Base-by-base conservation (phyloP, 345 rosid species). In the Ricinus communis region DNA sequence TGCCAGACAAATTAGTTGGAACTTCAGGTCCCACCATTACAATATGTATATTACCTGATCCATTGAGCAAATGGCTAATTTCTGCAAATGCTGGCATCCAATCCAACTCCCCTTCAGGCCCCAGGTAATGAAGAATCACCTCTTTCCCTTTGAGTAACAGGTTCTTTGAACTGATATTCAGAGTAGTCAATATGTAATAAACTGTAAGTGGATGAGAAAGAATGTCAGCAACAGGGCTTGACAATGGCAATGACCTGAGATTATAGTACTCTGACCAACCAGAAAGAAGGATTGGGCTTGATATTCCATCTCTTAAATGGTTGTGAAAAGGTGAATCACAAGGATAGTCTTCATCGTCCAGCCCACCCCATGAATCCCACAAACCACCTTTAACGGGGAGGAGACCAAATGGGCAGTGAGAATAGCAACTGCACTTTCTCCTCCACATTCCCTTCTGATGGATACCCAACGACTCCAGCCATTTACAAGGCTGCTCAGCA, bases 391-490 rank as follows among this genome's bases (percentile, higher is more conserved):
- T 84, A 65, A 71, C 62, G 19, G 79, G 82, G 66, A 85, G 80
- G 71, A 84, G 87, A 24, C 87, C 89, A 8, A 80, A 83, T 19
- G 84, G 84, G 50, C 65, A 70, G 69, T 82, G 86, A 65, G 85
- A 80, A 68, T 85, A 84, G 77, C 89, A 83, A 73, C 70, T 14
- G 22, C 87, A 87, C 72, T 85, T 86, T 71, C 86, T 80, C 73
- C 87, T 85, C 91, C 91, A 85, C 89, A 85, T 83, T 36, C 89
- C 87, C 74, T 73, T 83, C 75, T 83, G 84, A 66, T 87, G 91
- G 67, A 85, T 54, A 5, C 83, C 85, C 41, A 80, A 66, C 36
- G 87, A 79, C 68, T 76, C 84, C 40, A 84, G 87, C 85, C 89
- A 85, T 72, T 79, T 72, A 71, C 91, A 87, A 49, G 84, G 82